These are phyloP conservation scores for Lippia alba DNA, from an alignment of 305 asterid genomes.

Conservation along the genomic window DNA sequence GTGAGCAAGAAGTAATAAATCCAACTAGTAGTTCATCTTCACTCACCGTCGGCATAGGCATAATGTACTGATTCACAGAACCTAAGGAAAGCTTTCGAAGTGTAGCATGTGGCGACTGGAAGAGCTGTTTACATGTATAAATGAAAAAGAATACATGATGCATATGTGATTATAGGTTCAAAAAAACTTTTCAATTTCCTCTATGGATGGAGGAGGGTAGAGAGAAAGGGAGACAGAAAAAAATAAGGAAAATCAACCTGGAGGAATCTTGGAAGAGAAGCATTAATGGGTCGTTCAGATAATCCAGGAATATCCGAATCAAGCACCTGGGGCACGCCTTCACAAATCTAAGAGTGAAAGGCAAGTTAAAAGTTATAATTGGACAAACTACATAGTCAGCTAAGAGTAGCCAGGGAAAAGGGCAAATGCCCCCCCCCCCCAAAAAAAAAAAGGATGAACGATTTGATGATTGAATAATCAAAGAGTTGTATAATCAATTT, in stretches of 20 bases:
- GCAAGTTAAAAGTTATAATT: conserved; percentile 16
- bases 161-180: conserved; percentile 28
- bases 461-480: conserved; percentile 10
- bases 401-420: background rate
- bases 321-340: conserved; percentile 89
- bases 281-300: conserved; percentile 88
- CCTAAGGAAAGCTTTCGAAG: conserved; percentile 81
- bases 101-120: conserved; percentile 78
- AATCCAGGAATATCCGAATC: conserved; percentile 88
- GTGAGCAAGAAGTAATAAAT: conserved; percentile 15
- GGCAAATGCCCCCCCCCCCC: conserved; percentile 13
- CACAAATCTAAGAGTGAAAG: conserved; percentile 69
- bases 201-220: conserved; percentile 1
- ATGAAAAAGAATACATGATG: conserved; percentile 12
- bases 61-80: conserved; percentile 85
- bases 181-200: conserved; percentile 5
- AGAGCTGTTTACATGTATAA: conserved; percentile 60
- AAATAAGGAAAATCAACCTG: conserved; percentile 56
- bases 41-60: conserved; percentile 92
- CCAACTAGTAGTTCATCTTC: conserved; percentile 20
- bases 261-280: conserved; percentile 87
- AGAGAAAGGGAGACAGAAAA: conserved; percentile 5
- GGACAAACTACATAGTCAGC: conserved; percentile 11
- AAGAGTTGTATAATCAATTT: background rate
- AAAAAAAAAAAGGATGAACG: conserved; percentile 3